Conservation (phyloP, 768 basidiomycete species). For the button mushroom (Agaricus bisporus) region DNA sequence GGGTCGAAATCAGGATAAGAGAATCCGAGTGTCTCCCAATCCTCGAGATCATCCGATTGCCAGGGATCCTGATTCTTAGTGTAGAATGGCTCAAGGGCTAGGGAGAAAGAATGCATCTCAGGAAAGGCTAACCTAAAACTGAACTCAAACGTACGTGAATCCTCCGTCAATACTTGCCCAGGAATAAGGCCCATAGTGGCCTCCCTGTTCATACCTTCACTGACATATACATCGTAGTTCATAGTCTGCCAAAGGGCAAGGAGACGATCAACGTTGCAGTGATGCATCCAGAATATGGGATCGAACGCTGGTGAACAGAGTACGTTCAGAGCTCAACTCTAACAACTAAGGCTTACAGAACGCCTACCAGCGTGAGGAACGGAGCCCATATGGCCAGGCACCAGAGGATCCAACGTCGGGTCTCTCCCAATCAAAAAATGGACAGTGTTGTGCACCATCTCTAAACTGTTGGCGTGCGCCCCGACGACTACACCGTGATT, state of each 20-base stretch:
- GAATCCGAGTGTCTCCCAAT: conserved; percentile 23
- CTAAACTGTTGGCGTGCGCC: conserved; percentile 32
- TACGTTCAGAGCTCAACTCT: background rate
- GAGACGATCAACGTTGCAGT: conserved; percentile 41
- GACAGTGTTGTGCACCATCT: conserved; percentile 36
- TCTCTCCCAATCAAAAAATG: conserved; percentile 27
- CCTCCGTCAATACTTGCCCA: conserved; percentile 17
- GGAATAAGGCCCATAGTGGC: conserved; percentile 26
- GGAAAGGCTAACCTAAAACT: background rate
- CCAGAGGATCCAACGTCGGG: background rate
- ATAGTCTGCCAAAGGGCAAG: conserved; percentile 38
- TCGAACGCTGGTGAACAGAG: conserved; percentile 27
- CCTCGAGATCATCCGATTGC: background rate
- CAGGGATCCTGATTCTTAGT: conserved; percentile 19
- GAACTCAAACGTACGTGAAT: conserved; percentile 20
- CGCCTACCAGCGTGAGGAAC: conserved; percentile 24
- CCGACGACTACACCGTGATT: conserved; percentile 29
- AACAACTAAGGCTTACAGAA: background rate
- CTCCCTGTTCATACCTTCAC: conserved; percentile 16
- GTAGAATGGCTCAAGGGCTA: conserved; percentile 41
- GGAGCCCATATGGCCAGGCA: conserved; percentile 28
- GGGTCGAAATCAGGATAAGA: conserved; percentile 40
- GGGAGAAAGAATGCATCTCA: background rate
- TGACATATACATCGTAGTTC: conserved; percentile 33
- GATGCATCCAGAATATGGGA: conserved; percentile 42